Base-by-base conservation (phyloP, 2,329 filamentous ascomycete genomes). In the Balansia obtecta region DNA sequence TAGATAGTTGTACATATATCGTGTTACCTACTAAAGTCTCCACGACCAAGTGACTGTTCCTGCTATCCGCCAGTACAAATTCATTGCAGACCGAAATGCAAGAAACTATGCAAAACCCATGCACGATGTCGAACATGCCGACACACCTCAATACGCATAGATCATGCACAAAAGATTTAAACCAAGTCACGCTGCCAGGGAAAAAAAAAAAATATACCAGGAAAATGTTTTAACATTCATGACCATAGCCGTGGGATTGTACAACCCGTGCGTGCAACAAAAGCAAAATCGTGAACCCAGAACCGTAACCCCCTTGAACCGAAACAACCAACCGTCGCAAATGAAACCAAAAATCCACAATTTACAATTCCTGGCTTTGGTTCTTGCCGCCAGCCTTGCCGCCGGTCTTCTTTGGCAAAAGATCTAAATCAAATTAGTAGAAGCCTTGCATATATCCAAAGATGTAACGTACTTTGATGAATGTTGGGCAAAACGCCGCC, bases 391-490 rank as follows among this genome's bases (percentile, higher is more conserved):
- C 20, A 4, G 20, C 78, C 86, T 97, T 53, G 49, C 45, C 96
- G 71, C 83, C 80, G 52, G 93, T 95, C 88, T 97, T 97, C 89
- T 98, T 97, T 68, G 93, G 93, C 60, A 98, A 83, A 57, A 98
- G 86, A 77, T 98, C 91, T 95, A 65, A 50, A 44, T 65, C 79
- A 63, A 77, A 73, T 46, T 59, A 63, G 34, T 59, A 63, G 34
- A 11, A 11, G 45, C 5, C 12, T 9, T 13, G 2, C 2, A 33
- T 4, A 37, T 8, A 43, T 18, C 4, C 3, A n/a, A 40, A 22
- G 6, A 20, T 7, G 13, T 10, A 37, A 80, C 88, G 62, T 82
- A 95, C 88, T 95, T 76, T 93, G 87, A 79, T 95, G 88, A 62
- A 95, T 95, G 82, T 95, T 94, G 72, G 89, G 90, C 58, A 95